Conservation (phyloP, 2,329 filamentous ascomycete genomes). For the Cercospora berteroae region DNA sequence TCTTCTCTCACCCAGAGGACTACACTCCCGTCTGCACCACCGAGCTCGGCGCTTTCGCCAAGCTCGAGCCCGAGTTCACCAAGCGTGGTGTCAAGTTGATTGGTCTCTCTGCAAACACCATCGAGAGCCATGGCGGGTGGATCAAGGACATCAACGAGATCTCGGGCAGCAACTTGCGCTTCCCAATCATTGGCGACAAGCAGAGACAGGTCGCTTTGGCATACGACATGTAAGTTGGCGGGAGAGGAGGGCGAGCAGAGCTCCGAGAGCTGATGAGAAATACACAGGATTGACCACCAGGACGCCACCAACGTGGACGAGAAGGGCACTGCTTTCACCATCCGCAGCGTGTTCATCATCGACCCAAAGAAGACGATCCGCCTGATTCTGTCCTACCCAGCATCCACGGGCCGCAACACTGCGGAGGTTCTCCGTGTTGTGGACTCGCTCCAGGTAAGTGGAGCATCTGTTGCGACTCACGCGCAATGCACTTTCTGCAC, state of each 20-base stretch:
- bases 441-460: constrained; percentile 46
- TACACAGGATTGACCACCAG: constrained; percentile 50
- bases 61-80: constrained; percentile 63
- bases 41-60: constrained; percentile 62
- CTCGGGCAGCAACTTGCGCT: constrained; percentile 47
- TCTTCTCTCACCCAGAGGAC: constrained; percentile 68
- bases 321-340: constrained; percentile 60
- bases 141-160: constrained; percentile 56
- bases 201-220: constrained; percentile 52
- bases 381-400: constrained; percentile 60
- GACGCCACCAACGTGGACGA: constrained; percentile 59
- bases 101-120: constrained; percentile 54
- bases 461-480: neutral
- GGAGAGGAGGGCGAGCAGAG: neutral
- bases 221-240: constrained; percentile 50
- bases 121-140: constrained; percentile 51
- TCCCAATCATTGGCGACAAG: constrained; percentile 56
- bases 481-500: neutral
- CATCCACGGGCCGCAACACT: constrained; percentile 58
- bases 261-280: constrained; percentile 10
- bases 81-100: constrained; percentile 63
- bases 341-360: constrained; percentile 64
- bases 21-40: constrained; percentile 63
- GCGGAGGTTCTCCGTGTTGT: constrained; percentile 54
- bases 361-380: constrained; percentile 65